Base-by-base conservation (phyloP, 225 moss, liverwort and hornwort species). In the Marchantia paleacea region DNA sequence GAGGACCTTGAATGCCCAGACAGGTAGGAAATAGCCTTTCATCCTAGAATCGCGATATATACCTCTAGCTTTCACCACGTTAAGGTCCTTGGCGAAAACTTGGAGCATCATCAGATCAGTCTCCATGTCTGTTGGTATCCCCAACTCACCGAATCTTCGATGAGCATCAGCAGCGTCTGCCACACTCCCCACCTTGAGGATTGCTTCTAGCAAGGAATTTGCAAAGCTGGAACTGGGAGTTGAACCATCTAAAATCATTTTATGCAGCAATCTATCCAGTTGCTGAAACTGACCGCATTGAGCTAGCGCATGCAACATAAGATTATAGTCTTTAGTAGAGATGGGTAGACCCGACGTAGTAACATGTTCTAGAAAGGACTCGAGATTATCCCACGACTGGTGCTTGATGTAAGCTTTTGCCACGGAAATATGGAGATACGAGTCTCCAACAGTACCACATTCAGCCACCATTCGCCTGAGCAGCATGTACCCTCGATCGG, bases 21-120 rank as follows among this genome's bases (percentile, higher is more conserved):
- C 69, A 10, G 85, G 86, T 20, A 85, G 75, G 66, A 88, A 30
- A 63, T 82, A 83, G 67, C 82, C 87, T 26, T 68, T 81, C 67
- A 72, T 75, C 76, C 80, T 85, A 72, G 90, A 83, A 55, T 82
- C 75, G 55, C 80, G 53, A 70, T 89, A 88, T 55, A 86, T 79
- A 52, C 12, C 18, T 79, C 85, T 85, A 7, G 87, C 87, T 69
- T 84, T 86, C 79, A 83, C 75, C 47, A 84, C 79, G 72, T 72
- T 57, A 65, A 81, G 81, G 54, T 82, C 86, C 81, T 75, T 90
- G 50, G 79, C 81, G 80, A 76, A 84, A 47, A 78, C 82, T 61
- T 83, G 85, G 53, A 90, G 71, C 86, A 88, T 81, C 11, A 51
- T 47, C 10, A 86, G 49, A 12, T 74, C 72, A 55, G 80, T 76